These are phyloP conservation scores for Aspergillus sojae DNA, from an alignment of 2,329 filamentous ascomycete genomes.

Conservation along the genomic window DNA sequence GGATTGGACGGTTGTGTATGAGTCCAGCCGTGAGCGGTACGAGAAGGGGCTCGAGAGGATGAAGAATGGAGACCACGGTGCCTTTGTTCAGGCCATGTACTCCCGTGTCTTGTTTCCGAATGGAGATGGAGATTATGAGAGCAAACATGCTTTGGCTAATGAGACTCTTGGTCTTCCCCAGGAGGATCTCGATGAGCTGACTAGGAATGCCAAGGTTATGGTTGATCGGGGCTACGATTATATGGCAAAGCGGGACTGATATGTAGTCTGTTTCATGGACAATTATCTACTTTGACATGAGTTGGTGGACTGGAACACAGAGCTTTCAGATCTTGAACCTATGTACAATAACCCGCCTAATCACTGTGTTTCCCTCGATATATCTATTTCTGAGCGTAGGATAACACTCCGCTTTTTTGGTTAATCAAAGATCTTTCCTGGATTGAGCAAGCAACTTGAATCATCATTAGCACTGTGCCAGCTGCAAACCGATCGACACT, in stretches of 20 bases:
- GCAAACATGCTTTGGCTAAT: constrained; percentile 50
- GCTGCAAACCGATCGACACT: constrained; percentile 48
- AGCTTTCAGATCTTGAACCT: not conserved
- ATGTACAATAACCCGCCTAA: not conserved
- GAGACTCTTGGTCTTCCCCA: constrained; percentile 55
- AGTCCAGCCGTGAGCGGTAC: constrained; percentile 51
- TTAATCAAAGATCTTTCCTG: not conserved
- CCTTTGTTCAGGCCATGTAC: constrained; percentile 57
- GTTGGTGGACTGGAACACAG: not conserved
- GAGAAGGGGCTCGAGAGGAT: constrained; percentile 49
- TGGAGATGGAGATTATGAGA: constrained; percentile 40
- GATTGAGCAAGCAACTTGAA: not conserved
- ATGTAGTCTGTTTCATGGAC: not conserved
- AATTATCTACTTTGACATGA: not conserved
- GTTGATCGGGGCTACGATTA: not conserved
- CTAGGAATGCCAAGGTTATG: not conserved
- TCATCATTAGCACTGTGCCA: not conserved
- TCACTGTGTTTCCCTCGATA: not conserved
- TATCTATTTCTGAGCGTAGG: not conserved
- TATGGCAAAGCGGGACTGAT: not conserved
- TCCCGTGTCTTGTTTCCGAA: constrained; percentile 54
- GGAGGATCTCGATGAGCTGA: constrained; percentile 56
- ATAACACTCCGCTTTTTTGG: not conserved
- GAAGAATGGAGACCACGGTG: constrained; percentile 44
- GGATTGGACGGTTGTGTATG: constrained; percentile 63